phyloP scores from a whole-genome alignment of 208 protist species.

The Wallacemonas collosoma region DNA sequence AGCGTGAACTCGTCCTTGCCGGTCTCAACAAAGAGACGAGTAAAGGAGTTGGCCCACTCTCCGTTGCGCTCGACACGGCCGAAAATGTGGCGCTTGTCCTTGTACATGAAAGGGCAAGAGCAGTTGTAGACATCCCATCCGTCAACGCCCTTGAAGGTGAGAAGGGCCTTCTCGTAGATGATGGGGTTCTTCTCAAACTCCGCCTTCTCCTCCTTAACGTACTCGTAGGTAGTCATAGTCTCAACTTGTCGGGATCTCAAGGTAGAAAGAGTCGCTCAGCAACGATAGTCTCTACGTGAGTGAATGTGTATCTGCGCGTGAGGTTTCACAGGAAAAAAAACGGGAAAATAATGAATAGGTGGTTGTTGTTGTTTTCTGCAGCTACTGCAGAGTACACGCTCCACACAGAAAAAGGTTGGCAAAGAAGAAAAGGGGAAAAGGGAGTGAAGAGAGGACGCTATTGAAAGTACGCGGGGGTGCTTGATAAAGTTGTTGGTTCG shows the following conservation, averaged over 20 bases:
- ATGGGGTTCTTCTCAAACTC: slow-evolving; percentile 46
- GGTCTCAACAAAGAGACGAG: slow-evolving; percentile 45
- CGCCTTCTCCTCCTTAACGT: slow-evolving; percentile 42
- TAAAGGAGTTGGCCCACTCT: slow-evolving; percentile 44
- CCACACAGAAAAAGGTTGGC: not conserved
- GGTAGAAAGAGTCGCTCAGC: not conserved
- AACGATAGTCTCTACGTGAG: not conserved
- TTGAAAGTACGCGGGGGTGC: not conserved
- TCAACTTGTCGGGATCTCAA: not conserved
- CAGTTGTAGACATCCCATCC: slow-evolving; percentile 55
- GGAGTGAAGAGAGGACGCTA: not conserved
- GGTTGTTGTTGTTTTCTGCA: not conserved
- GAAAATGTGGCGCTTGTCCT: slow-evolving; percentile 41
- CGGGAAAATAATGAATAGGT: no score
- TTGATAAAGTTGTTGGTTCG: not conserved
- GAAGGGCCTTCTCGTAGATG: slow-evolving; percentile 40
- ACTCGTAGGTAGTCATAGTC: slow-evolving; percentile 26
- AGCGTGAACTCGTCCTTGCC: slow-evolving; percentile 48
- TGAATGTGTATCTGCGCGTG: not conserved
- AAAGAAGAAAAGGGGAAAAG: not conserved
- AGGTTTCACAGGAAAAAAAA: not conserved
- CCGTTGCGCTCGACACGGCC: slow-evolving; percentile 34
- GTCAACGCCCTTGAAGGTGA: slow-evolving; percentile 48
- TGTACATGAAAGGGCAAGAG: slow-evolving; percentile 40
- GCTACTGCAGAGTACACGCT: not conserved